Base-by-base conservation (phyloP, 2,329 filamentous ascomycete species). In the Sporothrix pseudoabietina region DNA sequence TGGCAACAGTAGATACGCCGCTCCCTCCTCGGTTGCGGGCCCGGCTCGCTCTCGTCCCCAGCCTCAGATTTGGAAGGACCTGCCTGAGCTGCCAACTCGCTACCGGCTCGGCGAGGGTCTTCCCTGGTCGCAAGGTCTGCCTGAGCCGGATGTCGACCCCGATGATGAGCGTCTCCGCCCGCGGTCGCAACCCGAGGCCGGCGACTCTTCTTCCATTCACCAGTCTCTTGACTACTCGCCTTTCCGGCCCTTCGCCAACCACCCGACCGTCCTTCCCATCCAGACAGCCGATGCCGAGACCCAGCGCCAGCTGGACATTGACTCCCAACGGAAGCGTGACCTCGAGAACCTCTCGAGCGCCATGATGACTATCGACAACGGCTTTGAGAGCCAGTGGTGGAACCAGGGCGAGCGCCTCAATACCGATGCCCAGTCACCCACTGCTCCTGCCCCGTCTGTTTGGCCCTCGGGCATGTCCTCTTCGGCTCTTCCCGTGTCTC, bases 381-480 rank as follows among this genome's bases (percentile, higher is more conserved):
- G 86, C 2, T 88, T 88, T 75, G 86, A 88, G 79, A 84, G 85
- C 75, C 86, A 88, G 78, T 87, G 86, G 86, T 88, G 86, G 86
- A 84, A 87, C 76, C 84, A 85, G 75, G 86, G 85, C 0, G 73
- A 74, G 9, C 79, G 82, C 1, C 79, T 80, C 68, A 75, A 78
- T 1, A 78, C 76, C 30, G 74, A 75, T 19, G 74, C 35, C 9
- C 74, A 32, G 61, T 32, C 71, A 2, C 22, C 71, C 2, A 47
- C 61, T 16, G 59, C 49, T 6, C 32, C 71, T 4, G 10, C 47
- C 16, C 49, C n/a, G 32, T 66, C 69, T 7, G n/a, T 49, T 19
- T 61, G 61, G 52, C 49, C 66, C 14, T 65, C 52, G 9, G 55
- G 63, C 22, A 71, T 71, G 61, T 71, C 71, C 4, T 59, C 71